phyloP scores from a whole-genome alignment of 2,329 filamentous ascomycete genomes.

The Talaromyces piceae region DNA sequence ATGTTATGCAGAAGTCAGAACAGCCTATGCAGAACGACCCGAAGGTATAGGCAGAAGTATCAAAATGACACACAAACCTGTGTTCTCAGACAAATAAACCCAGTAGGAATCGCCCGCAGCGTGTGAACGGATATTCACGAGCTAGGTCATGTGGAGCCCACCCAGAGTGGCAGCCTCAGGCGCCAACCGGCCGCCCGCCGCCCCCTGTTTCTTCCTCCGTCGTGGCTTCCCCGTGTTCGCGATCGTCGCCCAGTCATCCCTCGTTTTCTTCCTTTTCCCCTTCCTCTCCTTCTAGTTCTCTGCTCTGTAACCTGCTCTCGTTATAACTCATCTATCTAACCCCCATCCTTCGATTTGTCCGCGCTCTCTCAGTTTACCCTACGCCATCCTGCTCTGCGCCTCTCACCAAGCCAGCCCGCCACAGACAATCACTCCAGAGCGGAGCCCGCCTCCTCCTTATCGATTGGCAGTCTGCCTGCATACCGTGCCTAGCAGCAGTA shows the following conservation, averaged over 20 bases:
- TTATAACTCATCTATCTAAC: too few species aligned
- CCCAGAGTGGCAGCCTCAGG: not conserved
- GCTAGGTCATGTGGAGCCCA: too few species aligned
- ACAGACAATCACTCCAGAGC: not conserved
- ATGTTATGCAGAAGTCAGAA: too few species aligned
- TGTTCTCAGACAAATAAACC: too few species aligned
- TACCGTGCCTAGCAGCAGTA: slow-evolving; percentile 1
- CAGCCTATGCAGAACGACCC: too few species aligned
- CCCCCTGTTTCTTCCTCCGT: not conserved
- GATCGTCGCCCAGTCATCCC: not conserved
- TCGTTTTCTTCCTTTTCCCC: not conserved
- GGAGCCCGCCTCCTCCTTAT: not conserved
- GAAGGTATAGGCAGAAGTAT: too few species aligned
- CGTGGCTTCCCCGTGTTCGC: not conserved
- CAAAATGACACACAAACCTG: too few species aligned
- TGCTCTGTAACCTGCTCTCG: too few species aligned
- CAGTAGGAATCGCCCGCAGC: too few species aligned
- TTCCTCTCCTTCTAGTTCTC: not conserved
- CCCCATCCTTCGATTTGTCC: not conserved
- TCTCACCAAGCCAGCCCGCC: not conserved
- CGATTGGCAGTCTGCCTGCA: not conserved
- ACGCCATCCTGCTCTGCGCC: not conserved
- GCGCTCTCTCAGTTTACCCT: not conserved
- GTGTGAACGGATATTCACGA: too few species aligned
- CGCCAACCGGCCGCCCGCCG: not conserved